Evolutionary conservation across 2,329 filamentous ascomycete species (phyloP), one percentile per base, ranked within the genome.

Genomic region (Albifimbria verrucaria): DNA sequence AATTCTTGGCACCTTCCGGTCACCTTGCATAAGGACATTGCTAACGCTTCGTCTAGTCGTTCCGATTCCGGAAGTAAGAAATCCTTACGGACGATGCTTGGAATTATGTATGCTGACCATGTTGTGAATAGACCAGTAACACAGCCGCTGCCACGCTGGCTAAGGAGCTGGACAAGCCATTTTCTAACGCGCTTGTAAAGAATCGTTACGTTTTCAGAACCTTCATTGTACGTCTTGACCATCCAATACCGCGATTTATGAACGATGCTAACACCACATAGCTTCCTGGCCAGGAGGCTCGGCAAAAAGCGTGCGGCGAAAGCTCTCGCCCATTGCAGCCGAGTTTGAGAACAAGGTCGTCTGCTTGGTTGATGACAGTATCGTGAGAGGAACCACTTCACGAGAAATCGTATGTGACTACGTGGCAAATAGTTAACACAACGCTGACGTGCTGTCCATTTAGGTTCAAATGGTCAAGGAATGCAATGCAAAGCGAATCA

Each of bases 141-240:
- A 48, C 25, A 18, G 46, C 46, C 10, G 91, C 92, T 3, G 83
- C 89, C 9, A 84, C 82, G 47, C 81, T 96, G 23, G 87, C 91
- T n/a, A 82, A 86, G 63, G 79, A 83, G 41, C 79, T 96, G 18
- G 81, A 85, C 60, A 92, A 90, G 68, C 88, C 89, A 1, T 91
- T 89, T 64, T 87, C 82, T 54, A 88, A 90, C 65, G 92, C 86
- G 2, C 93, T 96, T 62, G 86, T 96, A 58, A 95, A 94, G 79
- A 95, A 95, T 71, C 82, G 90, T 50, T 95, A 95, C 68, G 88
- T 95, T 55, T 92, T 90, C 78, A 83, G 90, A 48, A 95, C 90
- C 1, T 94, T 93, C 69, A 93, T 92, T 66, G 88, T 36, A 10
- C 28, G n/a, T n/a, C n/a, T n/a, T n/a, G n/a, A 36, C 28, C 28